These are phyloP conservation scores for Solanum chaucha DNA, from an alignment of 257 asterid genomes.

Conservation along the genomic window DNA sequence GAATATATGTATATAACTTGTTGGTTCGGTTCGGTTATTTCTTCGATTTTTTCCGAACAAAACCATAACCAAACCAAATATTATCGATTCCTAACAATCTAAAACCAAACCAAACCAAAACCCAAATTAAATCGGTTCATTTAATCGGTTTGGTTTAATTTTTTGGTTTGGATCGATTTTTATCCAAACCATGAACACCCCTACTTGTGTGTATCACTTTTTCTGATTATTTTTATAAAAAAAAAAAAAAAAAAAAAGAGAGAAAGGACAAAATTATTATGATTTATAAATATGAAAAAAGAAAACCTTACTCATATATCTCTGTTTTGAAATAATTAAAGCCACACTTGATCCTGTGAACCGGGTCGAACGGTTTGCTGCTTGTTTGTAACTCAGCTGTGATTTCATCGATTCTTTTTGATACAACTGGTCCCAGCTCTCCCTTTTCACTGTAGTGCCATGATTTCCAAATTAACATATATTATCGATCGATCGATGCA, in stretches of 20 bases:
- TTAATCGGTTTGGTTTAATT: too few species aligned
- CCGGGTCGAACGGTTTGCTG: slow-evolving; percentile 20
- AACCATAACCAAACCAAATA: too few species aligned
- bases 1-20: too few species aligned
- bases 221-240: not conserved
- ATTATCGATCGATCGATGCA: not conserved
- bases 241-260: not conserved
- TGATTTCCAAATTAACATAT: not conserved
- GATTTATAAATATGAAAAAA: not conserved
- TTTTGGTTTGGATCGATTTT: too few species aligned
- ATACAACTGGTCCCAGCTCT: slow-evolving; percentile 62
- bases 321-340: slow-evolving; percentile 65
- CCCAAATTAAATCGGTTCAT: too few species aligned
- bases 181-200: too few species aligned
- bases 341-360: slow-evolving; percentile 62
- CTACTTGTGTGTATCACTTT: not conserved
- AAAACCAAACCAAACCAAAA: too few species aligned
- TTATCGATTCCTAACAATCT: too few species aligned
- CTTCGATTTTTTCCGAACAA: too few species aligned
- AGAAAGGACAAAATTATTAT: not conserved
- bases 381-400: slow-evolving; percentile 47
- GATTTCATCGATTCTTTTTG: slow-evolving; percentile 55
- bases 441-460: slow-evolving; percentile 52
- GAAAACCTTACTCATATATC: slow-evolving; percentile 58
- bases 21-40: too few species aligned